Evolutionary conservation across 768 basidiomycete genomes (phyloP).

Genomic region (Mycena filopes): DNA sequence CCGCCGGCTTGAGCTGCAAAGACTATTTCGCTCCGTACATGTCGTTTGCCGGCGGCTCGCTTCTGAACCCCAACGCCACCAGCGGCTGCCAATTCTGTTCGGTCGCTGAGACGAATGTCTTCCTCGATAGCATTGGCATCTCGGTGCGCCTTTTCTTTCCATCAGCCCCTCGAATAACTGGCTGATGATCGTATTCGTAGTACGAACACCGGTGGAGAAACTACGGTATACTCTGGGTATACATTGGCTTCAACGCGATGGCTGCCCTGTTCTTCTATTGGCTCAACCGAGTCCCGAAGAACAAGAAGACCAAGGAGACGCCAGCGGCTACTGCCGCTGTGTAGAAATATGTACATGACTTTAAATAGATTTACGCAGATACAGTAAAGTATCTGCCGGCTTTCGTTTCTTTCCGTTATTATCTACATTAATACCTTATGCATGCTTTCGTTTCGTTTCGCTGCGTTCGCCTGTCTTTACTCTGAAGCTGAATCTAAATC

Average conservation of each 20-base stretch:
- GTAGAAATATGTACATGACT: too few species aligned
- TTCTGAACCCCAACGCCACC: constrained; percentile 64
- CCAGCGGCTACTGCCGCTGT: not conserved
- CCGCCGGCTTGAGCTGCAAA: constrained; percentile 62
- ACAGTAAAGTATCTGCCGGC: not conserved
- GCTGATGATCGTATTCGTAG: constrained; percentile 50
- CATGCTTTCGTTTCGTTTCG: not conserved
- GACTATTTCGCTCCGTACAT: constrained; percentile 65
- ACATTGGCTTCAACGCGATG: constrained; percentile 59
- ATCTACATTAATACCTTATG: not conserved
- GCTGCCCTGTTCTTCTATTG: constrained; percentile 38
- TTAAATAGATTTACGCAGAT: too few species aligned
- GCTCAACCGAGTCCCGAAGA: constrained; percentile 30
- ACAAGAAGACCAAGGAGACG: constrained; percentile 25
- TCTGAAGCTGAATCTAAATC: constrained; percentile 11
- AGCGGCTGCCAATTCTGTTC: constrained; percentile 70
- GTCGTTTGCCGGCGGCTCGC: constrained; percentile 60
- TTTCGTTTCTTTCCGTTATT: not conserved
- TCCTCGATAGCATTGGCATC: constrained; percentile 61
- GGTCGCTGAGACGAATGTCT: constrained; percentile 67
- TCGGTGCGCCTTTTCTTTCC: constrained; percentile 64
- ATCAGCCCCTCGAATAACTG: constrained; percentile 55
- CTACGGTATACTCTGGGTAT: constrained; percentile 62
- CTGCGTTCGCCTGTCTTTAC: constrained; percentile 21
- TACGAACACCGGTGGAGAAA: constrained; percentile 67